Evolutionary conservation across 2,329 filamentous ascomycete genomes (phyloP), one percentile per base, ranked within the genome.

Genomic region (Madurella mycetomatis): DNA sequence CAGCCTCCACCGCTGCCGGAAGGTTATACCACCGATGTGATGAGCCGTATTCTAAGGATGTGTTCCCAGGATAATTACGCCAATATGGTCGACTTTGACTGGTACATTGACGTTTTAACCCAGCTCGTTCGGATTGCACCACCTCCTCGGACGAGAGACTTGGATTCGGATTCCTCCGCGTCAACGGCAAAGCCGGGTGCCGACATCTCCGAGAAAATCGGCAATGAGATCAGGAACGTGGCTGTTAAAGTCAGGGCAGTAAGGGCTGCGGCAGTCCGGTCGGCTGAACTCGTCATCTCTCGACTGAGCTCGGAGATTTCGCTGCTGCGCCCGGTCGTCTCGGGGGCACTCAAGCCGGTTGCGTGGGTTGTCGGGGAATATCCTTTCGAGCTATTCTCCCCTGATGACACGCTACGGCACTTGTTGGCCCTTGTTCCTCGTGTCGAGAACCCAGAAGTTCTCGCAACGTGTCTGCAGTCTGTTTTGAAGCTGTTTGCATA

Each of bases 311-410:
- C 72, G 9, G 80, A 80, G 40, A 73, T 76, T 0, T 76, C 81
- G 0, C 66, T 76, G 18, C 78, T 81, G 11, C 87, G 79, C 64
- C 73, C 73, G 59, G 79, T 81, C 58, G 82, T 72, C 56, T 82
- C 73, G 56, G 85, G 85, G 9, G 86, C 90, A 2, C 75, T 99
- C 2, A 84, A 84, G 47, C 86, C 90, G 9, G 80, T 89, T 9
- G 83, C 87, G 2, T 99, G 92, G 89, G 80, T 96, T 32, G 83
- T 90, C 25, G 94, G 94, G 47, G 94, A 99, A 73, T 97, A 90
- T 69, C 83, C 90, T 5, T 75, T 79, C n/a, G 81, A 86, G 62
- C 75, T 96, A 9, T 74, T 81, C 1, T 81, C 82, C 13, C 83
- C 91, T 1, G 84, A 90, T 47, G 85, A 86, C 54, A 84, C 87